Percentiles rank a stretch among this genome's conserved stretches.
These are phyloP conservation scores for Boletus subparvulus DNA, from an alignment of 768 basidiomycete genomes.

Conservation along the genomic window DNA sequence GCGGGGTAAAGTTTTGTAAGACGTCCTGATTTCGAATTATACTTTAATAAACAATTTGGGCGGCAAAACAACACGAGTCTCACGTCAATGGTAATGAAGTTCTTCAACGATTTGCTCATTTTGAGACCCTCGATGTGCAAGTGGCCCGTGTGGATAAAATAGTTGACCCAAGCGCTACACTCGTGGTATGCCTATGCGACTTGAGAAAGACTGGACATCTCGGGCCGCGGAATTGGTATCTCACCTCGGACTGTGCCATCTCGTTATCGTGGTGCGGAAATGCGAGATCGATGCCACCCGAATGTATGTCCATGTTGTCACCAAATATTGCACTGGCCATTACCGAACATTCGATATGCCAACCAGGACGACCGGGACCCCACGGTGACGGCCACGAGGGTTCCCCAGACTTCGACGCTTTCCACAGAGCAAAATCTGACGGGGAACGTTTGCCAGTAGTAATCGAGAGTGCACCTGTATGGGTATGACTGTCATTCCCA, in stretches of 20 bases:
- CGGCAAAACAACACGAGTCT: slow-evolving; percentile 27
- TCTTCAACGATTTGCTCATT: slow-evolving; percentile 99
- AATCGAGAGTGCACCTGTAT: slow-evolving; percentile 53
- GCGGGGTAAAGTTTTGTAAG: slow-evolving; percentile 73
- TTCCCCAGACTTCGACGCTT: slow-evolving; percentile 93
- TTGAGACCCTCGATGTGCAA: slow-evolving; percentile 97
- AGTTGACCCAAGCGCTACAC: slow-evolving; percentile 94
- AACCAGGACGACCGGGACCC: slow-evolving; percentile 91
- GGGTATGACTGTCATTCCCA: neutral
- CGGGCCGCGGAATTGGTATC: slow-evolving; percentile 11
- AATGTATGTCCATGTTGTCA: slow-evolving; percentile 91
- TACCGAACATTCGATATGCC: slow-evolving; percentile 99
- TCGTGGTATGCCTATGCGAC: slow-evolving; percentile 81
- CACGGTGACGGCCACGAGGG: slow-evolving; percentile 96
- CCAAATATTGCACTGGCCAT: slow-evolving; percentile 83
- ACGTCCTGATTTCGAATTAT: slow-evolving; percentile 64
- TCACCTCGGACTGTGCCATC: slow-evolving; percentile 93
- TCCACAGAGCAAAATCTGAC: slow-evolving; percentile 98
- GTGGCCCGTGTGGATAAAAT: slow-evolving; percentile 98
- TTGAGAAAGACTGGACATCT: slow-evolving; percentile 4
- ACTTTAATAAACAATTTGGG: slow-evolving; percentile 1
- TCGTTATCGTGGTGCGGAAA: slow-evolving; percentile 99
- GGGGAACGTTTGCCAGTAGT: slow-evolving; percentile 70
- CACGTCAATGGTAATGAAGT: slow-evolving; percentile 96
- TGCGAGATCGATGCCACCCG: slow-evolving; percentile 94